Evolutionary conservation across 2,329 filamentous ascomycete species (phyloP).

Genomic region (Balansia obtecta): DNA sequence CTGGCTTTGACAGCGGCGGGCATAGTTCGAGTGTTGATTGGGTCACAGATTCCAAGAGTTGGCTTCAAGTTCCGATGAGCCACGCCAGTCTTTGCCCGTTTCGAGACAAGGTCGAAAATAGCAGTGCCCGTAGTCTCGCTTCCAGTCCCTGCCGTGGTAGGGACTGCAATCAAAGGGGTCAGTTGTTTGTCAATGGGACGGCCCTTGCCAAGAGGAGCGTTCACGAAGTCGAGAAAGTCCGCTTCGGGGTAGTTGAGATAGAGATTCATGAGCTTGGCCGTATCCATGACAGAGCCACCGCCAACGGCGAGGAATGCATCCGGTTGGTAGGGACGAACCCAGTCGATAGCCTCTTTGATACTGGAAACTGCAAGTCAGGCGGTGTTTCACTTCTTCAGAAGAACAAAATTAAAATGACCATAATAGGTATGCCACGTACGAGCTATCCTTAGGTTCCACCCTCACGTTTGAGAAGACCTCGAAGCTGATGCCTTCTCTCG

Average conservation of each 20-base stretch:
- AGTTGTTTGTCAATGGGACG: constrained; percentile 59
- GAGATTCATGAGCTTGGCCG: constrained; percentile 96
- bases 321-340: constrained; percentile 65
- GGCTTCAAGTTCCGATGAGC: constrained; percentile 94
- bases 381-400: not conserved
- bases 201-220: constrained; percentile 82
- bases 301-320: constrained; percentile 92
- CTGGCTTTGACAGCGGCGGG: constrained; percentile 84
- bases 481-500: constrained; percentile 66
- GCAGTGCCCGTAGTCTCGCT: constrained; percentile 96
- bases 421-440: constrained; percentile 36
- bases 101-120: constrained; percentile 88
- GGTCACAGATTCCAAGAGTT: constrained; percentile 74
- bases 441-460: constrained; percentile 90
- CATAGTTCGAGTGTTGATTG: constrained; percentile 93
- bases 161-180: constrained; percentile 68
- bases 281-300: constrained; percentile 87
- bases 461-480: constrained; percentile 69
- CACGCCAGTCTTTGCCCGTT: constrained; percentile 88
- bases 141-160: constrained; percentile 74
- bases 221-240: constrained; percentile 95
- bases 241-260: constrained; percentile 86
- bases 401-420: not conserved
- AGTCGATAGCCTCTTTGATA: constrained; percentile 79
- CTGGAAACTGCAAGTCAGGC: constrained; percentile 27